Base-by-base conservation (phyloP, 2,329 filamentous ascomycete genomes). In the Cercospora beticola region DNA sequence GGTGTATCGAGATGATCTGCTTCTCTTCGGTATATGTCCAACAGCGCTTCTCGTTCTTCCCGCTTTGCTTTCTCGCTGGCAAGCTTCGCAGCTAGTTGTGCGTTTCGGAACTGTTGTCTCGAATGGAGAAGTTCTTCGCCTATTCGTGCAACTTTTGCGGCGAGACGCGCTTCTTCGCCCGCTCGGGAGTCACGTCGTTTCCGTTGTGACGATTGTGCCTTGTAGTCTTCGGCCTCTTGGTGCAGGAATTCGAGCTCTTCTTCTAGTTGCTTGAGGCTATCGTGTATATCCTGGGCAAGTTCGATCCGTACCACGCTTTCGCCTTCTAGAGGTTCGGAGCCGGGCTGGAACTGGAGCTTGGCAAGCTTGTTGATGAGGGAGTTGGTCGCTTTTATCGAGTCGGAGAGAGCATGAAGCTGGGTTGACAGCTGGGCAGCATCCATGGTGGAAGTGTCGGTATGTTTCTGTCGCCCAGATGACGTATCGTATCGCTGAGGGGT, bases 171-270 rank as follows among this genome's bases (percentile, higher is more conserved):
- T 78, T 70, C 68, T 61, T 76, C 89, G 67, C 63, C 57, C 40
- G 64, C 52, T 43, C 40, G 21, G 1, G 78, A 67, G 65, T 79
- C 52, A 64, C 78, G 60, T 77, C 73, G 62, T 77, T 77, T 21
- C 73, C 83, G 3, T 83, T 79, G 67, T 8, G 56, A 63, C 9
- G 59, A 54, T 26, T 62, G 59, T 10, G 62, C 67, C 40, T 86
- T 83, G 28, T 93, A 81, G 74, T 92, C 92, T 70, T 91, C 87
- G 30, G 92, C 85, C 75, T 97, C 93, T 77, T 95, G 92, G 59
- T 84, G 84, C 36, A 97, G 78, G 18, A 95, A 80, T 79, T 97
- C 94, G 72, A 95, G 86, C 68, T 97, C 92, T 71, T 96, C 92
- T 74, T 96, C 90, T 61, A 91, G 87, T 67, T 92, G 89, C 74